Evolutionary conservation across 2,329 filamentous ascomycete species (phyloP), one percentile per base, ranked within the genome.

Genomic region (Ophiostoma sp.): DNA sequence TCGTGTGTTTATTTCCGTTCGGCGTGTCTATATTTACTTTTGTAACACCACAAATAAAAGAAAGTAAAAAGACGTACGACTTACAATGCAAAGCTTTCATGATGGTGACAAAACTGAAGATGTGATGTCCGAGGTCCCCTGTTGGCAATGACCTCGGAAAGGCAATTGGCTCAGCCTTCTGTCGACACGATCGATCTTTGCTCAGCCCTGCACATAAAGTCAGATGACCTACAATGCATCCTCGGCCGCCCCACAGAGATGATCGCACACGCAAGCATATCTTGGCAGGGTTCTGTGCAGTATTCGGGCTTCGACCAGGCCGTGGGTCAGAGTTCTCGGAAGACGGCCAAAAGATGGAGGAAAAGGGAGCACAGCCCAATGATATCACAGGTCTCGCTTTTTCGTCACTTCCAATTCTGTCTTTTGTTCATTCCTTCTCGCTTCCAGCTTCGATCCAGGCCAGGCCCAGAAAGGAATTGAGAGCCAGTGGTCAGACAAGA

Each of bases 391-490:
- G 25, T 50, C 42, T 45, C 22, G 57, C 19, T 36, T 48, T 48
- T 42, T 15, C 9, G 11, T 45, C 12, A 17, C 15, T 48, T 4
- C 12, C 42, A 8, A 6, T 48, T 19, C 11, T 8, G 3, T 15
- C 15, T 66, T 31, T 19, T 71, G 3, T 5, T 57, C 33, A 39
- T 52, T 55, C 4, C 28, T 42, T 19, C 12, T 33, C 45, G 22
- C 8, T 42, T 12, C 7, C 45, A 33, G n/a, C n/a, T 57, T 11
- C 42, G 11, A 7, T 19, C 39, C 19, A 9, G 19, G 61, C 61
- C 61, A 66, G 61, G 61, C 36, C 61, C 61, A 66, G 36, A 45
- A 66, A 28, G 59, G n/a, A 45, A 39, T 45, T 25, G 22, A 45
- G 61, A 28, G 61, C 36, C 19, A 64, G 36, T 64, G 36, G 36